Base-by-base conservation (phyloP, 2,329 filamentous ascomycete genomes). In the Passalora sequoiae region DNA sequence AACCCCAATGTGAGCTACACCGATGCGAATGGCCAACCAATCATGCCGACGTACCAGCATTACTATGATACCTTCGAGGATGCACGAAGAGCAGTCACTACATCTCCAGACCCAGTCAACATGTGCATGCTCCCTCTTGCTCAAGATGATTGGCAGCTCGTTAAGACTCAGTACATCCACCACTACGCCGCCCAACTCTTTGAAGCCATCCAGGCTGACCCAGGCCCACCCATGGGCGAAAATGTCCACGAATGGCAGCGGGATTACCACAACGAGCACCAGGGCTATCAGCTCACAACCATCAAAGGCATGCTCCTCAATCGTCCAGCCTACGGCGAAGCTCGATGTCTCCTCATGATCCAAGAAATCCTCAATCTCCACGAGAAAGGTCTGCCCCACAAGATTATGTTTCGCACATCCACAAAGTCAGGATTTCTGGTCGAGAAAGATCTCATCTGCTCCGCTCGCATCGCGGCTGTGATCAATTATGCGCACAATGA, bases 281-380 rank as follows among this genome's bases (percentile, higher is more conserved):
- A 53, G 22, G 21, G 7, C 4, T 44, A 16, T 32, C 17, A 19
- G 3, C 47, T 44, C 19, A n/a, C 6, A 16, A 16, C 17, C 35
- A 41, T 53, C 12, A 12, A 31, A 7, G 16, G 28, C 17, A 21
- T n/a, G 1, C 32, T 47, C 20, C 3, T 10, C 3, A 10, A 9
- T 9, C 15, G 28, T 7, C 41, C 47, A 4, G 24, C 12, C 2
- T 8, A 35, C 12, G 39, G 35, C 16, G 50, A 53, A 47, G 50
- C 50, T 3, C 44, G 44, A 4, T 25, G 38, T n/a, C 25, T 53
- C n/a, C 6, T 53, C 8, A 13, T 42, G 20, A 22, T 53, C 10
- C 33, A 50, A 27, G 39, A 42, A 22, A 9, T 53, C 24, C 12
- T 50, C n/a, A 25, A 38, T 4, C 24, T 53, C 17, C 50, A 53